A percentile compares a stretch with the other conserved stretches of the same genome.
Evolutionary conservation across 2,329 filamentous ascomycete species (phyloP).

Genomic region (Alternaria gaisen): DNA sequence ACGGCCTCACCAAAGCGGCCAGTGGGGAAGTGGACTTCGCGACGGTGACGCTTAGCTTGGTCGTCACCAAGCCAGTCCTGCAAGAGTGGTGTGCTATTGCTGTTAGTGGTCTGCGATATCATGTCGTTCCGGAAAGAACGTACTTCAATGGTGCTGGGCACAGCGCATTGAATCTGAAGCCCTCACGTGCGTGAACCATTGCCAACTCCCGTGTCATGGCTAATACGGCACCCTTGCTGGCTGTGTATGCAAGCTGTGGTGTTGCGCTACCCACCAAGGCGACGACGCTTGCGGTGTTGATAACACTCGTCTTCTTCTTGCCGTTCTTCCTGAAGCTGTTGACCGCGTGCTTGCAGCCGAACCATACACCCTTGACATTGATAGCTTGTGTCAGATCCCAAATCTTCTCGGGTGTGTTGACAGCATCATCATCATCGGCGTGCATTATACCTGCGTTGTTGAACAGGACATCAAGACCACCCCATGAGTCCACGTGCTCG

Average conservation of each 20-base stretch:
- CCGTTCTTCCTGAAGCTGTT: conserved; percentile 79
- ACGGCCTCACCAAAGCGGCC: conserved; percentile 93
- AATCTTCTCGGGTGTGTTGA: conserved; percentile 86
- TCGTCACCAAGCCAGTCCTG: conserved; percentile 96
- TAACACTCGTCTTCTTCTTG: conserved; percentile 82
- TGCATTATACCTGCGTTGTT: conserved; percentile 99
- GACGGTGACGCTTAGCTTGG: conserved; percentile 77
- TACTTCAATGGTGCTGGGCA: conserved; percentile 90
- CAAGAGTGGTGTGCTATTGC: conserved; percentile 76
- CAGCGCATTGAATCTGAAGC: conserved; percentile 87
- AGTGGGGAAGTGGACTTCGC: conserved; percentile 88
- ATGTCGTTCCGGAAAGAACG: conserved; percentile 21
- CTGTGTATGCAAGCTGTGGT: conserved; percentile 90
- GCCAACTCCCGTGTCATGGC: conserved; percentile 90
- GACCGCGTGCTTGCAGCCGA: conserved; percentile 89
- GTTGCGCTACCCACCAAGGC: conserved; percentile 87
- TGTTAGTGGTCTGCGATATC: conserved; percentile 21
- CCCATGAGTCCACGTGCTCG: conserved; percentile 80
- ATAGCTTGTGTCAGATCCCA: conserved; percentile 94
- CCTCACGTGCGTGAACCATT: conserved; percentile 89
- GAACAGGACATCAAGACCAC: conserved; percentile 90
- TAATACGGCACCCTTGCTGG: conserved; percentile 90
- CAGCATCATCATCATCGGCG: conserved; percentile 69
- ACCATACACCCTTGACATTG: conserved; percentile 99
- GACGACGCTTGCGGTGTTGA: conserved; percentile 92